Conservation (phyloP, 2,329 filamentous ascomycete genomes). For the Ophiocordyceps australis region DNA sequence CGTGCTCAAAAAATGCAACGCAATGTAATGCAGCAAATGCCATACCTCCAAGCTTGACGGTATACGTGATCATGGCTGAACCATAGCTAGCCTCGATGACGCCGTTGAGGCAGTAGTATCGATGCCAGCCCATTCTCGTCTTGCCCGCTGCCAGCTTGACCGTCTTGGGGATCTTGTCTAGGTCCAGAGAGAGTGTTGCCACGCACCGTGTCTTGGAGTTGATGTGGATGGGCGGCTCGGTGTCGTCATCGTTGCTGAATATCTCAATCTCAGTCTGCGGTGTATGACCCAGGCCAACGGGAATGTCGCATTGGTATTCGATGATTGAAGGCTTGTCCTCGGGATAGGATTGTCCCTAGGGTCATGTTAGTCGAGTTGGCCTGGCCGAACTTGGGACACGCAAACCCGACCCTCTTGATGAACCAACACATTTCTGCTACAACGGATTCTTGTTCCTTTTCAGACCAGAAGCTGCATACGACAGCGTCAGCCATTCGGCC, state of each 20-base stretch:
- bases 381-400: too few relatives aligned
- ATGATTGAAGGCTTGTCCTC: slow-evolving; percentile 16
- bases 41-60: slow-evolving; percentile 17
- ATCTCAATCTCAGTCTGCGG: slow-evolving; percentile 20
- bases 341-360: slow-evolving; percentile 19
- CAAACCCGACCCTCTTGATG: slow-evolving; percentile 15
- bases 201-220: slow-evolving; percentile 11
- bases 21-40: too few relatives aligned
- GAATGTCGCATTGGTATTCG: slow-evolving; percentile 19
- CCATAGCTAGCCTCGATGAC: slow-evolving; percentile 18
- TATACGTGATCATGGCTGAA: slow-evolving; percentile 19
- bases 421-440: slow-evolving; percentile 20
- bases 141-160: slow-evolving; percentile 12
- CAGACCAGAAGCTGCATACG: slow-evolving; percentile 15
- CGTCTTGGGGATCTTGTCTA: slow-evolving; percentile 13
- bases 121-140: slow-evolving; percentile 15
- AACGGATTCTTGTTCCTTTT: slow-evolving; percentile 16
- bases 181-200: slow-evolving; percentile 15
- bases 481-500: slow-evolving; percentile 3
- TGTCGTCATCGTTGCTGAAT: slow-evolving; percentile 14
- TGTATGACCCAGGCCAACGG: slow-evolving; percentile 13
- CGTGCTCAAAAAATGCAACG: too few relatives aligned
- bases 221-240: slow-evolving; percentile 11
- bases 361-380: too few relatives aligned
- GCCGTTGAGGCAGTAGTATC: slow-evolving; percentile 17